Percentiles rank a stretch among this genome's conserved stretches.
These are phyloP conservation scores for Colletotrichum musae DNA, from an alignment of 2,329 filamentous ascomycete genomes.

Conservation along the genomic window DNA sequence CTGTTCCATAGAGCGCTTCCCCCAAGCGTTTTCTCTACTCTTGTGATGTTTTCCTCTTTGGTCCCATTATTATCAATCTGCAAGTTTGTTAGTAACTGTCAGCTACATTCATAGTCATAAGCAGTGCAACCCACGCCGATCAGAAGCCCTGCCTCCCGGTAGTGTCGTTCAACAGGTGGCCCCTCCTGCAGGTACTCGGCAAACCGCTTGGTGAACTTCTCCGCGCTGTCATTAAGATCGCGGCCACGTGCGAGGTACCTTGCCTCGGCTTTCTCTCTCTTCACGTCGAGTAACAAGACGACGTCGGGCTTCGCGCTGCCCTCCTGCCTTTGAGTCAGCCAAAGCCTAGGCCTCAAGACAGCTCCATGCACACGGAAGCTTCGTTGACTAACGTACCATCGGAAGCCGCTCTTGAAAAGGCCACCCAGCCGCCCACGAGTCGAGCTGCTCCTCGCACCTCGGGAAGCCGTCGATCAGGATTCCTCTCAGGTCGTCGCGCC, in stretches of 20 bases:
- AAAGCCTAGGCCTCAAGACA: too few species aligned
- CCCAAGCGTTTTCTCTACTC: not conserved
- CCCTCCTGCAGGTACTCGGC: slow-evolving; percentile 1
- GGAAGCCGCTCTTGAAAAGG: slow-evolving; percentile 16
- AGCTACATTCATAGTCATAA: not conserved
- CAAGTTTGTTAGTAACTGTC: not conserved
- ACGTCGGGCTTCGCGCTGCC: slow-evolving; percentile 8
- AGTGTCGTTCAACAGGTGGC: slow-evolving; percentile 13
- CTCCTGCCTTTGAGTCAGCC: not conserved
- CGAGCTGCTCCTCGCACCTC: slow-evolving; percentile 16
- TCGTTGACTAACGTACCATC: not conserved
- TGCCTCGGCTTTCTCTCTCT: not conserved
- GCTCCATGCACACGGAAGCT: too few species aligned
- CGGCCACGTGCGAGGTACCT: slow-evolving; percentile 16
- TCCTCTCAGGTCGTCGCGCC: not conserved
- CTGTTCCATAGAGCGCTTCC: not conserved
- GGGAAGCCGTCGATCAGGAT: slow-evolving; percentile 22
- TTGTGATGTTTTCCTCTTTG: slow-evolving; percentile 12
- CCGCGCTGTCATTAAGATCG: slow-evolving; percentile 9
- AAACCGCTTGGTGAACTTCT: not conserved
- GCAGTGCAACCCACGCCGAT: not conserved
- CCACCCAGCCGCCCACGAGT: slow-evolving; percentile 15
- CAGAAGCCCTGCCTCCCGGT: slow-evolving; percentile 3
- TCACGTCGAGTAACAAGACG: slow-evolving; percentile 11
- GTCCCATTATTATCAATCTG: slow-evolving; percentile 19